Percentiles rank a stretch among this genome's conserved stretches.
Conservation (phyloP, 2,329 filamentous ascomycete genomes). For the Aspergillus sclerotialis region DNA sequence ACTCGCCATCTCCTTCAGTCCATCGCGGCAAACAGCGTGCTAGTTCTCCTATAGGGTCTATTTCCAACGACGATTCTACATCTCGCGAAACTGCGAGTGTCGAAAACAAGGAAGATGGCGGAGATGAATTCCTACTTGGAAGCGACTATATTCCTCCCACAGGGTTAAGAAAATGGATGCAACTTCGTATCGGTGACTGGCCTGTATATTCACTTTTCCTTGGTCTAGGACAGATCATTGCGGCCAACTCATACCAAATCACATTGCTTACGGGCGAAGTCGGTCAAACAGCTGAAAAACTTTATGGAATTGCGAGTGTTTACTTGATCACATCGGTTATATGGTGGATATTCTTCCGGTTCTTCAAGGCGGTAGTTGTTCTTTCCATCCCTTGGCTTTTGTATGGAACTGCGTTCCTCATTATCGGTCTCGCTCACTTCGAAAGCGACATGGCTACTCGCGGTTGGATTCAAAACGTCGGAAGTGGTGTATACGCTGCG, state of each 20-base stretch:
- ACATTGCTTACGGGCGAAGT: slow-evolving; percentile 59
- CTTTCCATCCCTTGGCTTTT: slow-evolving; percentile 57
- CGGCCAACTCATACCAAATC: slow-evolving; percentile 62
- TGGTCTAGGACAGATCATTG: slow-evolving; percentile 56
- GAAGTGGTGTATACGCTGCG: slow-evolving; percentile 54
- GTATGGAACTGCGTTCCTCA: slow-evolving; percentile 56
- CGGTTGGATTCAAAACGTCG: slow-evolving; percentile 54
- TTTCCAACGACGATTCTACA: slow-evolving; percentile 32
- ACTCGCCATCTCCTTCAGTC: slow-evolving; percentile 31
- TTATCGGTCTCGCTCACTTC: slow-evolving; percentile 58
- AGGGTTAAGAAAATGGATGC: slow-evolving; percentile 49
- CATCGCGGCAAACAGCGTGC: slow-evolving; percentile 22
- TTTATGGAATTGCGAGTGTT: slow-evolving; percentile 55
- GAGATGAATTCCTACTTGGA: slow-evolving; percentile 52
- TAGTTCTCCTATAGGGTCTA: slow-evolving; percentile 31
- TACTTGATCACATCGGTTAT: slow-evolving; percentile 52
- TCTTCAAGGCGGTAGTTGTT: slow-evolving; percentile 49
- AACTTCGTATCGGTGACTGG: slow-evolving; percentile 56
- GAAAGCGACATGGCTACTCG: slow-evolving; percentile 32
- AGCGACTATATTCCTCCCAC: slow-evolving; percentile 51
- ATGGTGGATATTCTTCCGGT: slow-evolving; percentile 59
- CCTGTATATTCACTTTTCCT: slow-evolving; percentile 57
- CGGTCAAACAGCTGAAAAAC: slow-evolving; percentile 51
- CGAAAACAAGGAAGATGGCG: slow-evolving; percentile 25
- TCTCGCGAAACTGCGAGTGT: slow-evolving; percentile 29